Percentiles rank a stretch among this genome's conserved stretches.
Evolutionary conservation across 2,329 filamentous ascomycete species (phyloP).

Genomic region (Saccharata proteae): DNA sequence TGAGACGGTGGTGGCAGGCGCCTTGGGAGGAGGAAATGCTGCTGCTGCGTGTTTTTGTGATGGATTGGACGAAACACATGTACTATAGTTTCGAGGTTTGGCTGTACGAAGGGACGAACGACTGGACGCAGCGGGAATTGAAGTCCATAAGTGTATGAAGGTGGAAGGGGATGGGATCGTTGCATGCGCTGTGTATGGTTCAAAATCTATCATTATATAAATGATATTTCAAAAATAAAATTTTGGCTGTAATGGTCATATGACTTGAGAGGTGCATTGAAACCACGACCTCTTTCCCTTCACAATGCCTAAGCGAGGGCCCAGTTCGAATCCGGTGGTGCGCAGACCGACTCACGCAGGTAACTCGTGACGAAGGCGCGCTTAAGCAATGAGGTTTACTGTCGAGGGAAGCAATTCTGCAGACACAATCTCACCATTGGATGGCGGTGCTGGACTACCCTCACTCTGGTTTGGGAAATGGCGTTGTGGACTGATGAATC

Average conservation of each 20-base stretch:
- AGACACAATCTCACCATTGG: slow-evolving; percentile 29
- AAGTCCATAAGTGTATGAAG: background rate
- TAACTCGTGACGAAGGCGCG: slow-evolving; percentile 28
- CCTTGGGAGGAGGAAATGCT: no score
- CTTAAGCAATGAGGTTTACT: slow-evolving; percentile 31
- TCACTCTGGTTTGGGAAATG: slow-evolving; percentile 22
- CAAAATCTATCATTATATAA: slow-evolving; percentile 2
- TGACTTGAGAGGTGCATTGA: slow-evolving; percentile 10
- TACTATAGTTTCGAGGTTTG: slow-evolving; percentile 8
- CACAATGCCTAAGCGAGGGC: slow-evolving; percentile 14
- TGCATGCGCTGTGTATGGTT: background rate
- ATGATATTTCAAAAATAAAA: background rate
- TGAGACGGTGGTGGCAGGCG: no score
- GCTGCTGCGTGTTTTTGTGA: background rate
- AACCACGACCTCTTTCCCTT: slow-evolving; percentile 8
- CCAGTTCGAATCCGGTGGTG: slow-evolving; percentile 31
- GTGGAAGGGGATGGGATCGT: background rate
- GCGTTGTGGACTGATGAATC: slow-evolving; percentile 23
- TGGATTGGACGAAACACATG: slow-evolving; percentile 1
- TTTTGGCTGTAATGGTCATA: slow-evolving; percentile 9
- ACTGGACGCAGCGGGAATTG: no score
- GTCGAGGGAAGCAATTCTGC: slow-evolving; percentile 32
- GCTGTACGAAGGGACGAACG: slow-evolving; percentile 3
- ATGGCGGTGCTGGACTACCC: slow-evolving; percentile 30
- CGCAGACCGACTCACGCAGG: slow-evolving; percentile 26